Percentiles rank a stretch among this genome's conserved stretches.
Conservation (phyloP, 768 basidiomycete genomes). For the Leccinum obscurum region DNA sequence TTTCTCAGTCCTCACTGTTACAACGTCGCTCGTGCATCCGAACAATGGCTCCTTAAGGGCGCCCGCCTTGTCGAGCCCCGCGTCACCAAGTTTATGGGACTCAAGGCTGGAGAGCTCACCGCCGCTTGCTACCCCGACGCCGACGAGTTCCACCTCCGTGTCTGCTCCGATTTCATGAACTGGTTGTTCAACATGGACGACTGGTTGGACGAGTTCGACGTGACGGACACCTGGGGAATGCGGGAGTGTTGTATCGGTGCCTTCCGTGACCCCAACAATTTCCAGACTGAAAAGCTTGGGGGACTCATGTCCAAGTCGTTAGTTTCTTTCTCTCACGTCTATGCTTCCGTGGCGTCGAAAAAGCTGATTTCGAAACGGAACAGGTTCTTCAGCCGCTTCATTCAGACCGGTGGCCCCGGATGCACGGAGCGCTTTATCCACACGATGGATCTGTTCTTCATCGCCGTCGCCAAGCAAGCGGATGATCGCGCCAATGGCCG, state of each 20-base stretch:
- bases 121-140: constrained; percentile 63
- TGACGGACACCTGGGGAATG: constrained; percentile 32
- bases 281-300: constrained; percentile 30
- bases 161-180: constrained; percentile 67
- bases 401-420: constrained; percentile 38
- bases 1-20: constrained; percentile 34
- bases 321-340: constrained; percentile 11
- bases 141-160: constrained; percentile 56
- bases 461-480: constrained; percentile 44
- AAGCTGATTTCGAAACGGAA: constrained; percentile 8
- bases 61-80: constrained; percentile 33
- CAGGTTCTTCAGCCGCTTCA: constrained; percentile 41
- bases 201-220: constrained; percentile 41
- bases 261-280: constrained; percentile 31
- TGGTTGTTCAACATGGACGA: constrained; percentile 45
- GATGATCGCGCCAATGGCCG: constrained; percentile 39
- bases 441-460: constrained; percentile 42
- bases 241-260: constrained; percentile 31
- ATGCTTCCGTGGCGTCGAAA: neutral
- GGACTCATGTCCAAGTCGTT: constrained; percentile 36
- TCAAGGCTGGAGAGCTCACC: constrained; percentile 67
- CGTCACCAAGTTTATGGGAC: constrained; percentile 46
- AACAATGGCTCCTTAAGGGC: constrained; percentile 35
- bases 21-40: constrained; percentile 38
- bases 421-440: constrained; percentile 42